Base-by-base conservation (phyloP, 441 rosid genomes). In the Aleurites moluccanus region DNA sequence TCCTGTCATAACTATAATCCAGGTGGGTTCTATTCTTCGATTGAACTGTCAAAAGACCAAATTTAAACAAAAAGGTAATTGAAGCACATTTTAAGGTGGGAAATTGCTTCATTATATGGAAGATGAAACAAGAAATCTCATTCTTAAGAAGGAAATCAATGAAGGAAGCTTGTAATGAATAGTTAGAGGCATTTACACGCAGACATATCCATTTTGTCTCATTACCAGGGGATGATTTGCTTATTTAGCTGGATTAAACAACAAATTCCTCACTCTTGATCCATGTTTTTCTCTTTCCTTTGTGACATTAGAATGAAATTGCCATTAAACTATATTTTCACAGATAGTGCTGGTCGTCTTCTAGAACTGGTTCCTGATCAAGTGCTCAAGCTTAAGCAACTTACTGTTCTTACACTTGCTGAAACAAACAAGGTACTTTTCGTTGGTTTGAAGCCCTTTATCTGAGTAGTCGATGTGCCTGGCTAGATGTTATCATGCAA, bases 321-420 rank as follows among this genome's bases (percentile, higher is more conserved):
- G 38, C 30, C 11, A 9, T 38, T 70, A 71, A 70, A 73, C 47
- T 64, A 3, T 70, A 38, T 79, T 63, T 72, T 70, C 69, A 38
- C 79, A 96, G 99, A 86, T 86, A 89, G 85, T 79, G 79, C 85
- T 61, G 77, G 70, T 59, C 80, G 64, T 75, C 84, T 89, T 77
- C 97, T 90, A 1, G 88, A 77, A 50, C 69, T 96, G 86, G 80
- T 75, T 77, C 90, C 97, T 79, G 94, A 89, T 57, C 99, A 96
- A 86, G 81, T 90, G 70, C 93, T 91, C 28, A 96, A 96, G 88
- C 85, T 96, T 60, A 96, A 92, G 83, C 98, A 93, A 80, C 97
- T 96, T 45, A 93, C 99, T 73, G 94, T 96, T 44, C 98, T 96
- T 72, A 90, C 97, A 65, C 89, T 92, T 53, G 98, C 98, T 3